These are phyloP conservation scores for Poa pratensis DNA, from an alignment of 176 grass and related monocot species.

Conservation along the genomic window DNA sequence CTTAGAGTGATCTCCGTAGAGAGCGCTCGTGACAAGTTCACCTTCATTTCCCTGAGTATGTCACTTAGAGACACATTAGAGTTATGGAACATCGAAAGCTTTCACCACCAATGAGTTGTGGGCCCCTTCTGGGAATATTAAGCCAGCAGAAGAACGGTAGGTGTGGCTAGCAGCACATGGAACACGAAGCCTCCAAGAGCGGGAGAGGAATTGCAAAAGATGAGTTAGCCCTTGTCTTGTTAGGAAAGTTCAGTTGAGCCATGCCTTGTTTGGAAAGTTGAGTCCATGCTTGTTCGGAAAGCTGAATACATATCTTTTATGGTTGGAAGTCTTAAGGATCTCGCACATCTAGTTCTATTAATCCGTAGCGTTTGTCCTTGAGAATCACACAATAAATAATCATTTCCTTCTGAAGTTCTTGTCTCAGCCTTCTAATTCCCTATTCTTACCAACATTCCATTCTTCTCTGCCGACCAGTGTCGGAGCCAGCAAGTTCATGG, in stretches of 20 bases:
- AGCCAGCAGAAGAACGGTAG: background rate
- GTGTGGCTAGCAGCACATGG: background rate
- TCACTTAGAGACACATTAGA: background rate
- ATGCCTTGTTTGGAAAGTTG: background rate
- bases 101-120: background rate
- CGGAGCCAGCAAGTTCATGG: background rate
- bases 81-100: background rate
- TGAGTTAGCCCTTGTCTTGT: background rate
- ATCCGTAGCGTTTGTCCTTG: background rate
- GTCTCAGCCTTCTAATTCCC: background rate
- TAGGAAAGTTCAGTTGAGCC: constrained; percentile 1
- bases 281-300: background rate
- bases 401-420: background rate
- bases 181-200: background rate
- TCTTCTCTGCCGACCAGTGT: background rate
- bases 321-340: background rate
- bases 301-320: background rate
- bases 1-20: background rate
- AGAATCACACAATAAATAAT: background rate
- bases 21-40: background rate
- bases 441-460: background rate
- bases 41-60: background rate
- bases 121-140: background rate
- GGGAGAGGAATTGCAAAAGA: background rate
- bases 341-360: background rate